phyloP scores from a whole-genome alignment of 73 alveolate genomes.

The Paramecium sonneborni region DNA sequence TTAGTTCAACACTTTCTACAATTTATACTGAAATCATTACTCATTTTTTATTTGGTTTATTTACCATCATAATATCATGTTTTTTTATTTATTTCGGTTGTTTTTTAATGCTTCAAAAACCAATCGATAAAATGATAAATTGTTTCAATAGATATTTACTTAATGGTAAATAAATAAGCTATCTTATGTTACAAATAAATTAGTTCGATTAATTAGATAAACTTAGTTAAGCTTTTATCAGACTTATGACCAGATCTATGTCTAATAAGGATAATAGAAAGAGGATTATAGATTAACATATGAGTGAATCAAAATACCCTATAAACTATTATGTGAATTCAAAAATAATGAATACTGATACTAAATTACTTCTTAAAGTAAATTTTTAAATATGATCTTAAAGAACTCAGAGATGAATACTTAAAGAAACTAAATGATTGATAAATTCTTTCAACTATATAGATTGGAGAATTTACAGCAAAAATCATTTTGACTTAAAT shows the following conservation, averaged over 20 bases:
- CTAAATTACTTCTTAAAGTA: background rate
- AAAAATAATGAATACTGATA: background rate
- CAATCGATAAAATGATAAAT: background rate
- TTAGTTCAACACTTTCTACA: background rate
- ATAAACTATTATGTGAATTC: background rate
- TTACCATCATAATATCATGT: background rate
- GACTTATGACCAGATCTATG: background rate
- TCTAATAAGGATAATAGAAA: background rate
- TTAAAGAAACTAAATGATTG: background rate
- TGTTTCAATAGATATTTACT: background rate
- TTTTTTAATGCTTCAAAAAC: background rate
- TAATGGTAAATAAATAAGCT: background rate
- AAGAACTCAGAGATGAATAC: background rate
- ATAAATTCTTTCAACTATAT: background rate
- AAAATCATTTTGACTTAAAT: background rate
- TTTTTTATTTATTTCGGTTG: background rate
- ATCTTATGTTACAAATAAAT: background rate
- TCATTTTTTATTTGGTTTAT: background rate
- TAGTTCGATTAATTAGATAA: background rate
- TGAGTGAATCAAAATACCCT: background rate
- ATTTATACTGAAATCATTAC: background rate
- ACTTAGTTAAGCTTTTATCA: background rate
- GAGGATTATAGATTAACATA: background rate
- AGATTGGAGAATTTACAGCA: background rate
- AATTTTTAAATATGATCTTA: background rate